phyloP scores from a whole-genome alignment of 345 rosid species.

The Conringia planisiliqua region DNA sequence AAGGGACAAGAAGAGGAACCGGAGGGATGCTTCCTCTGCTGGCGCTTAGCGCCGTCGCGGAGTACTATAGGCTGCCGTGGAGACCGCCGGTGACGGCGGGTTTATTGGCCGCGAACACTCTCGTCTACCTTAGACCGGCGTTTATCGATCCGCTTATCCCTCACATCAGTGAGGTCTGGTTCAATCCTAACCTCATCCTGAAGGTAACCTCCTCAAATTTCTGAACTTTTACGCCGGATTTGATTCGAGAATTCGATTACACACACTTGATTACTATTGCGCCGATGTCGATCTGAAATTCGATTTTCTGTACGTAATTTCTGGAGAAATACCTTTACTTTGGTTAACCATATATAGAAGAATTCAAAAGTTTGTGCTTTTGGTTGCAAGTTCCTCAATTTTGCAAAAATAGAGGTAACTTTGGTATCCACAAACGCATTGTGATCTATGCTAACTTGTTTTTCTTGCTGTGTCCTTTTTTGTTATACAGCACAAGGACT shows the following conservation, averaged over 20 bases:
- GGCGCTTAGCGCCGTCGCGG: constrained; percentile 64
- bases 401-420: not conserved
- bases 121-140: constrained; percentile 69
- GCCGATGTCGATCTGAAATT: not conserved
- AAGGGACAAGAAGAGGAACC: constrained; percentile 38
- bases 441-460: not conserved
- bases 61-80: constrained; percentile 76
- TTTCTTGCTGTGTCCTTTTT: not conserved
- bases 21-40: constrained; percentile 75
- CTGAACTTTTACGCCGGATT: too few relatives aligned
- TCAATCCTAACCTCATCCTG: constrained; percentile 82
- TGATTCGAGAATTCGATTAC: not conserved
- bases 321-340: not conserved
- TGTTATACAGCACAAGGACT: constrained; percentile 61
- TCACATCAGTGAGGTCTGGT: constrained; percentile 64
- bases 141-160: constrained; percentile 59
- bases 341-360: not conserved
- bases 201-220: constrained; percentile 46
- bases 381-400: not conserved
- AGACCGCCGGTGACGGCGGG: constrained; percentile 92
- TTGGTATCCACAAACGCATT: not conserved
- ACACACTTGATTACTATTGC: not conserved
- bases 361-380: not conserved
- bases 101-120: constrained; percentile 71
- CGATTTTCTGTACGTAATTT: not conserved